Evolutionary conservation across 129 eudicot genomes (phyloP).

Genomic region (Gnaphalium uliginosum): DNA sequence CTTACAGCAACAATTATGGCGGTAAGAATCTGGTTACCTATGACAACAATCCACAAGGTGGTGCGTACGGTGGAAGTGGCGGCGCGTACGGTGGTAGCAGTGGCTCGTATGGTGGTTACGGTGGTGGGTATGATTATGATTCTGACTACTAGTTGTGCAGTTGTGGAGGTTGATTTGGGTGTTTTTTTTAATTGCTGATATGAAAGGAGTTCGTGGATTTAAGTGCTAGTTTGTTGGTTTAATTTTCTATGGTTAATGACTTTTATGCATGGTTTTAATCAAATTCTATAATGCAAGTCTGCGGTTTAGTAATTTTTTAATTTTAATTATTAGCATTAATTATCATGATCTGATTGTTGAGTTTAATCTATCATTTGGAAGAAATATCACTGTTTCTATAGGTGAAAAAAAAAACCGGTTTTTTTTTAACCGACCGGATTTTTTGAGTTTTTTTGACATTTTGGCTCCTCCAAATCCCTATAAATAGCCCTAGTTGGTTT

Average conservation of each 20-base stretch:
- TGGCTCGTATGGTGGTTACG: neutral
- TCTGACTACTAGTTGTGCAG: slow-evolving; percentile 19
- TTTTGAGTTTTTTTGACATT: too few relatives aligned
- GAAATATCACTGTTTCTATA: too few relatives aligned
- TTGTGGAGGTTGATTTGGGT: neutral
- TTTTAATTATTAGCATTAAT: neutral
- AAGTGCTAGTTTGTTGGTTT: neutral
- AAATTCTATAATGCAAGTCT: too few relatives aligned
- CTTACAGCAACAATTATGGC: neutral
- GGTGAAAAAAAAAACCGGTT: too few relatives aligned
- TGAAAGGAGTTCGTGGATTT: neutral
- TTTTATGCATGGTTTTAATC: neutral
- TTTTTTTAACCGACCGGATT: too few relatives aligned
- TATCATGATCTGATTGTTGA: neutral
- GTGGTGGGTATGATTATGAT: neutral
- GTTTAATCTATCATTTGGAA: neutral
- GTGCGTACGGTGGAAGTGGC: neutral
- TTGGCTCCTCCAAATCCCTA: too few relatives aligned
- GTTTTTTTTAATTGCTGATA: neutral
- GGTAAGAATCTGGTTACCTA: neutral
- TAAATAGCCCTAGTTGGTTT: too few relatives aligned
- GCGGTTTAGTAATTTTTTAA: neutral
- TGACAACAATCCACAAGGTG: neutral
- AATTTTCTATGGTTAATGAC: neutral
- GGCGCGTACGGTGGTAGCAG: neutral